Evolutionary conservation across 805 yeast species (phyloP).

Genomic region (Yamadazyma kitorensis): DNA sequence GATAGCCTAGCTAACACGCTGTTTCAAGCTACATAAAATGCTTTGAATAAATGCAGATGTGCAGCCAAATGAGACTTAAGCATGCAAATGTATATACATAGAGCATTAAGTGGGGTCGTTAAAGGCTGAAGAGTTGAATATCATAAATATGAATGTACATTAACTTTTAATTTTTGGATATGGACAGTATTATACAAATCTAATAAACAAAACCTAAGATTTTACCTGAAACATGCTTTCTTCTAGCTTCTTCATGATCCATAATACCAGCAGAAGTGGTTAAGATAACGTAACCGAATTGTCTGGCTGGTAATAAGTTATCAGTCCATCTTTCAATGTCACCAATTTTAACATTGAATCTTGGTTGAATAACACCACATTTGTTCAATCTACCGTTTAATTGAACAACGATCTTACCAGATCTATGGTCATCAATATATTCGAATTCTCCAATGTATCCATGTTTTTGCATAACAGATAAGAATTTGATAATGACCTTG

Average conservation of each 20-base stretch:
- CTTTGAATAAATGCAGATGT: too few relatives aligned
- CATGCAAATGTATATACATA: too few relatives aligned
- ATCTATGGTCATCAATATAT: slow-evolving; percentile 98
- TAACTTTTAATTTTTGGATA: slow-evolving; percentile 1
- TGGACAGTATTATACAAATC: slow-evolving; percentile 8
- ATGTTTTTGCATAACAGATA: slow-evolving; percentile 96
- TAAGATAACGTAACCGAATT: slow-evolving; percentile 95
- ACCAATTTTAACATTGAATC: slow-evolving; percentile 93
- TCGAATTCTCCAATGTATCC: slow-evolving; percentile 99
- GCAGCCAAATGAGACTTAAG: too few relatives aligned
- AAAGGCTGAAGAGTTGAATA: too few relatives aligned
- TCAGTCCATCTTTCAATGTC: slow-evolving; percentile 99
- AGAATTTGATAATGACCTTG: slow-evolving; percentile 95
- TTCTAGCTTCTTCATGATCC: slow-evolving; percentile 99
- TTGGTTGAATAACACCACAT: slow-evolving; percentile 98
- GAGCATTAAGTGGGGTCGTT: too few relatives aligned
- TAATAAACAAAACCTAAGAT: slow-evolving; percentile 97
- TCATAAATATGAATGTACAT: not conserved
- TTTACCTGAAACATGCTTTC: slow-evolving; percentile 99
- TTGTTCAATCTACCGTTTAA: slow-evolving; percentile 98
- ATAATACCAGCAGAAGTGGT: slow-evolving; percentile 99
- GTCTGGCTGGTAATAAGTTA: slow-evolving; percentile 98
- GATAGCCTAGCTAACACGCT: too few relatives aligned
- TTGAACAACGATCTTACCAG: slow-evolving; percentile 95
- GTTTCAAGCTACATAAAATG: too few relatives aligned